These are phyloP conservation scores for Oenanthe sinensis DNA, from an alignment of 129 eudicot genomes.

Conservation along the genomic window DNA sequence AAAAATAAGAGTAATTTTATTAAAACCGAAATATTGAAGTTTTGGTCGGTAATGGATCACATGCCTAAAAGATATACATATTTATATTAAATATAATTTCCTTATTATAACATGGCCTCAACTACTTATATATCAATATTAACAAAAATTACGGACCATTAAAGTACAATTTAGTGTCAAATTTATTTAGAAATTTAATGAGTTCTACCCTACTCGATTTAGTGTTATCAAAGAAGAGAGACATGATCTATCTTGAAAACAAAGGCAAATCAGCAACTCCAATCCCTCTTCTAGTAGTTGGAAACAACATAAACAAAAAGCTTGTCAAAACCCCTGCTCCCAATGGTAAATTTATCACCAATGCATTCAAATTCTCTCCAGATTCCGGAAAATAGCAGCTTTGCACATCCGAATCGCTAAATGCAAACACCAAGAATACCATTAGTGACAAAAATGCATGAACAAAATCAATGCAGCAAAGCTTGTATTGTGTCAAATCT, in stretches of 20 bases:
- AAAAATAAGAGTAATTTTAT: too few relatives aligned
- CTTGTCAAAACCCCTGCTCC: slow-evolving; percentile 36
- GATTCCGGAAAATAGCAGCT: slow-evolving; percentile 18
- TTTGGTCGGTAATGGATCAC: too few relatives aligned
- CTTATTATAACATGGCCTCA: too few relatives aligned
- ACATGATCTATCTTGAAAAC: neutral
- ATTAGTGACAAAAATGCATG: slow-evolving; percentile 25
- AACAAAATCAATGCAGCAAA: slow-evolving; percentile 19
- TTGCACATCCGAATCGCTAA: slow-evolving; percentile 26
- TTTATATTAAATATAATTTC: too few relatives aligned
- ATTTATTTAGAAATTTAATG: too few relatives aligned
- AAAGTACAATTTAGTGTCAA: too few relatives aligned
- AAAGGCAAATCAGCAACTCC: slow-evolving; percentile 28
- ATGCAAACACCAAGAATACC: slow-evolving; percentile 31
- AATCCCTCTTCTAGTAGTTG: slow-evolving; percentile 38
- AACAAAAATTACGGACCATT: too few relatives aligned
- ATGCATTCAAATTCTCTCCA: slow-evolving; percentile 7
- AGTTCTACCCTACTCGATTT: too few relatives aligned
- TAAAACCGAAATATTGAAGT: too few relatives aligned
- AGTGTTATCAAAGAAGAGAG: too few relatives aligned
- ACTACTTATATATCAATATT: too few relatives aligned
- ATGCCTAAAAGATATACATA: too few relatives aligned
- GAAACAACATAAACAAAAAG: slow-evolving; percentile 37
- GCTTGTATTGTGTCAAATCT: slow-evolving; percentile 13
- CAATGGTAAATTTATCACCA: slow-evolving; percentile 31